Evolutionary conservation across 805 yeast genomes (phyloP), one percentile per base, ranked within the genome.

Genomic region (Blastobotrys attinorum): DNA sequence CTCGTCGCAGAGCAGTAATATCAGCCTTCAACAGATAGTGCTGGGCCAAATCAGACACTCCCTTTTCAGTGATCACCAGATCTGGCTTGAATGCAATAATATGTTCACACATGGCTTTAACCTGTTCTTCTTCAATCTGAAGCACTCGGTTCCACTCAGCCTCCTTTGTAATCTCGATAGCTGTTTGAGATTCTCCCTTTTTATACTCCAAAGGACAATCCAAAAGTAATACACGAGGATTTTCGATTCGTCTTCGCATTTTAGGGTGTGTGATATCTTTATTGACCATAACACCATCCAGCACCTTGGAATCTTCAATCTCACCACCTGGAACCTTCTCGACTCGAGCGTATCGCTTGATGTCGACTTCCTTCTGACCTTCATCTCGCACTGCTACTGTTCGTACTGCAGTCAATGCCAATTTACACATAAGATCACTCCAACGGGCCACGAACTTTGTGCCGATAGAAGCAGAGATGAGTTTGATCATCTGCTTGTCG

Each of bases 281-380:
- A 71, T 92, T 92, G 57, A 92, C 75, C 67, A 92, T 70, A 42
- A 90, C 83, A 51, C 99, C 99, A 58, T 84, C 89, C 58, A 92
- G 72, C 13, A 92, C 96, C 50, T 73, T 73, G 37, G 89, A 79
- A 56, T 90, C 96, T 54, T 86, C 81, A 50, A 92, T 87, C 54
- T 92, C 98, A 34, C 97, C 98, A 59, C 99, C 99, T 36, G 98
- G 96, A 48, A 92, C 83, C 70, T 92, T 92, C 67, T 92, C 98
- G 47, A 92, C 78, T 53, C 96, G 79, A 18, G 83, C 90, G 61
- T 87, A 92, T 64, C 97, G 76, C 71, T 92, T 92, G 60, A 80
- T 78, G 64, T 92, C 98, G 53, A 92, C 84, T 63, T 90, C 96
- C 62, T 77, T 80, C 32, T 53, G 55, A 37, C 71, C 65, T 31